phyloP scores from a whole-genome alignment of 805 yeast species.

The Lipomyces spencermartinsiae region DNA sequence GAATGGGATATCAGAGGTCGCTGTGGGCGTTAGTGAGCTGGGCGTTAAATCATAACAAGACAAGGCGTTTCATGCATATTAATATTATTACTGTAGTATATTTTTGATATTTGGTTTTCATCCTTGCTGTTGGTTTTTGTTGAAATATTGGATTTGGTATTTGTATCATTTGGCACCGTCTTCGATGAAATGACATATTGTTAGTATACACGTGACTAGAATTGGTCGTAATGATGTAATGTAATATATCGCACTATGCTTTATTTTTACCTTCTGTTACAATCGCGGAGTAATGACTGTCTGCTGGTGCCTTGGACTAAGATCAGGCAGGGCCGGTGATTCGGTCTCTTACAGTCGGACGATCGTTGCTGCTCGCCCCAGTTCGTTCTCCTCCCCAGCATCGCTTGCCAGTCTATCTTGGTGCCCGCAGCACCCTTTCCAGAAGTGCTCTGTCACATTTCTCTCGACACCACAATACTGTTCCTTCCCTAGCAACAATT shows the following conservation, averaged over 20 bases:
- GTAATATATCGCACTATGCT: not conserved
- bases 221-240: not conserved
- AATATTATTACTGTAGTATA: not conserved
- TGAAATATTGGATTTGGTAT: not conserved
- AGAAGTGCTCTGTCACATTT: no score
- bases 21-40: constrained; percentile 9
- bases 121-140: not conserved
- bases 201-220: constrained; percentile 3
- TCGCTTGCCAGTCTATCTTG: no score
- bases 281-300: no score
- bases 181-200: not conserved
- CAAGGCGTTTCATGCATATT: not conserved
- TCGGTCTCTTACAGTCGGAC: no score
- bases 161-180: not conserved
- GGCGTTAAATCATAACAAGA: not conserved
- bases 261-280: not conserved
- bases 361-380: no score
- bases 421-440: no score
- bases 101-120: not conserved
- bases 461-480: no score
- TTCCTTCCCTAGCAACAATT: no score
- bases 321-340: no score
- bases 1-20: not conserved
- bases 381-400: no score
- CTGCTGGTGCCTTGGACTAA: no score